Base-by-base conservation (phyloP, 164 flowering plant genomes). In the Piper betle region DNA sequence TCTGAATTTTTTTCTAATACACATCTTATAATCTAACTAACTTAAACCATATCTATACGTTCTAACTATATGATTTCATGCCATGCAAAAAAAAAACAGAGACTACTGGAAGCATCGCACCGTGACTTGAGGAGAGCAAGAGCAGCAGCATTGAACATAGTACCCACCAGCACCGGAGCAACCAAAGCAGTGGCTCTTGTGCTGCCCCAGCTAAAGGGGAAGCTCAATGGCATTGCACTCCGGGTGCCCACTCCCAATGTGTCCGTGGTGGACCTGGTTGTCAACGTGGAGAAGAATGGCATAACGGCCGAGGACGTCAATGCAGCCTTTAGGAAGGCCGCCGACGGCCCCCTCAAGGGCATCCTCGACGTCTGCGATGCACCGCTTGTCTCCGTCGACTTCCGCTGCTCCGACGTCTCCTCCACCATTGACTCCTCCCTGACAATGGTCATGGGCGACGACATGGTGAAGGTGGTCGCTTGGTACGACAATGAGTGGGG, bases 401-500 rank as follows among this genome's bases (percentile, higher is more conserved):
- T 92, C 83, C 68, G 88, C 46, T 87, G 97, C 86, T 61, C 82
- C 13, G 98, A 92, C 64, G 96, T 92, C 19, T 92, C 98, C 9
- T 73, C 90, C 57, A 89, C 97, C 77, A 87, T 92, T 8, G 98
- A 92, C 63, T 83, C 97, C 1, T 91, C 97, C 0, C 61, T 91
- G 62, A 84, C 93, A 59, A 91, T 91, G 97, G 97, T 91, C 66
- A 91, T 91, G 97, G 97, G 97, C 12, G 97, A 86, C 60, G 97
- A 88, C 57, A 91, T 91, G 97, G 87, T 91, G 63, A 91, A 88
- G 84, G 96, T 91, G 17, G 93, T 91, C 2, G 97, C 97, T 37
- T 88, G 97, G 97, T 91, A 91, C 62, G 97, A 91, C 80, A 91
- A 91, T 58, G 97, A 91, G 64, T 92, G 98, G 98, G 98, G 98